Base-by-base conservation (phyloP, 148 eudicot genomes). In the Diospyros kaki region DNA sequence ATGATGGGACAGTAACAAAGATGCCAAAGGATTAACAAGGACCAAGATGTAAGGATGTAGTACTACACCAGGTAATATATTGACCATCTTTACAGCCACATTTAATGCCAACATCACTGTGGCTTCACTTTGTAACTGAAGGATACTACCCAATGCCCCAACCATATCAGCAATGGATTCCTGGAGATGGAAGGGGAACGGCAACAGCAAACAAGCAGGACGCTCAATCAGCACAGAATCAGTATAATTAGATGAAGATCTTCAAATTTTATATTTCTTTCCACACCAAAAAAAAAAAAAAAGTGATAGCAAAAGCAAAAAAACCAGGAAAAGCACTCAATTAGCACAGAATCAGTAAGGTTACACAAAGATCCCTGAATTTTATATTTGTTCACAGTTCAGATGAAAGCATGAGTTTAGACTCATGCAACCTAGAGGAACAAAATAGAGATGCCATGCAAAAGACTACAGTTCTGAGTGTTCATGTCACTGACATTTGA, bases 101-200 rank as follows among this genome's bases (percentile, higher is more conserved):
- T 78, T 84, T 58, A 87, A 86, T 13, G 92, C 89, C 82, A 85
- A 81, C 52, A 74, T 71, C 82, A 89, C 64, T 5, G 84, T 75
- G 73, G 84, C 73, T 80, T 86, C 90, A 71, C 82, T 88, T 77
- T 76, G 79, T 58, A 78, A 83, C 60, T 76, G 84, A 64, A 94
- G 87, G 69, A 92, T 86, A 55, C 90, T 83, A 77, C 68, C 81
- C 69, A 87, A 61, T 73, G 95, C 98, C 79, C 59, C 83, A 44
- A 87, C 82, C 70, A 94, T 81, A 78, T 94, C 97, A 67, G 84
- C 81, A 78, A 90, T 70, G 12, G 92, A 83, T 76, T 85, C 92
- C 98, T 94, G 85, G 62, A 78, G 81, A 74, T 40, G 15, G 9
- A 77, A 83, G 48, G n/a, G 64, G 56, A 48, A 77, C 54, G 42